Evolutionary conservation across 2,329 filamentous ascomycete genomes (phyloP).

Genomic region (Exophiala mesophila): DNA sequence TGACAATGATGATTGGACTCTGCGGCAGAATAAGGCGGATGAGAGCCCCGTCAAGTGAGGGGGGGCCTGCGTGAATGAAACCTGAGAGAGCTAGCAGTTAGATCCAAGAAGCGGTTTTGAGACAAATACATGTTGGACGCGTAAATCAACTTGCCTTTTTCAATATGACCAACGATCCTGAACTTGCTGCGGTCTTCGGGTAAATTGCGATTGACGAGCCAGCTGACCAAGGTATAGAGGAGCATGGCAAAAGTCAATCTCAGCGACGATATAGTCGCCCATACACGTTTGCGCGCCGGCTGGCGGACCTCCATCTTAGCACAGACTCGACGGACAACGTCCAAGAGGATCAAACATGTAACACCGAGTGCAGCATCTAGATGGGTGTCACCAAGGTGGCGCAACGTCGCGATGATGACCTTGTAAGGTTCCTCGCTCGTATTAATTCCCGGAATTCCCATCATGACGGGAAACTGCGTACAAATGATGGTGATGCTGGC

Average conservation of each 20-base stretch:
- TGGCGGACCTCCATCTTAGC: slow-evolving; percentile 62
- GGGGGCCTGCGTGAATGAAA: slow-evolving; percentile 74
- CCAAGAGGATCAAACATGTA: slow-evolving; percentile 70
- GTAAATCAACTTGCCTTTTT: slow-evolving; percentile 60
- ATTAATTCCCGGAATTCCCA: slow-evolving; percentile 69
- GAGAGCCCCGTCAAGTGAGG: slow-evolving; percentile 59
- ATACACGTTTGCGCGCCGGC: slow-evolving; percentile 64
- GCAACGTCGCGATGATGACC: slow-evolving; percentile 76
- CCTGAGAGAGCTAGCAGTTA: slow-evolving; percentile 69
- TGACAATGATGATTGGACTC: slow-evolving; percentile 78
- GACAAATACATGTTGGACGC: slow-evolving; percentile 29
- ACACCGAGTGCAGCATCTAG: slow-evolving; percentile 81
- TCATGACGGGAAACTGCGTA: slow-evolving; percentile 73
- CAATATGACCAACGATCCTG: slow-evolving; percentile 26
- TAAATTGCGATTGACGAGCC: slow-evolving; percentile 68
- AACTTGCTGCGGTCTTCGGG: slow-evolving; percentile 30
- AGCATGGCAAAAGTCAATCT: slow-evolving; percentile 87
- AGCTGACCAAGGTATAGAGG: slow-evolving; percentile 85
- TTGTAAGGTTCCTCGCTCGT: slow-evolving; percentile 74
- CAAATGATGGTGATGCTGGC: slow-evolving; percentile 81
- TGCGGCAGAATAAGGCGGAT: slow-evolving; percentile 64
- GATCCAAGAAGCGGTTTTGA: neutral
- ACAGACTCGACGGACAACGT: slow-evolving; percentile 64
- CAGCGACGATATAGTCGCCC: slow-evolving; percentile 84
- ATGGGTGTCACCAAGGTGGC: slow-evolving; percentile 58